Conservation (phyloP, 331 rosid species). For the Malus hybrid region DNA sequence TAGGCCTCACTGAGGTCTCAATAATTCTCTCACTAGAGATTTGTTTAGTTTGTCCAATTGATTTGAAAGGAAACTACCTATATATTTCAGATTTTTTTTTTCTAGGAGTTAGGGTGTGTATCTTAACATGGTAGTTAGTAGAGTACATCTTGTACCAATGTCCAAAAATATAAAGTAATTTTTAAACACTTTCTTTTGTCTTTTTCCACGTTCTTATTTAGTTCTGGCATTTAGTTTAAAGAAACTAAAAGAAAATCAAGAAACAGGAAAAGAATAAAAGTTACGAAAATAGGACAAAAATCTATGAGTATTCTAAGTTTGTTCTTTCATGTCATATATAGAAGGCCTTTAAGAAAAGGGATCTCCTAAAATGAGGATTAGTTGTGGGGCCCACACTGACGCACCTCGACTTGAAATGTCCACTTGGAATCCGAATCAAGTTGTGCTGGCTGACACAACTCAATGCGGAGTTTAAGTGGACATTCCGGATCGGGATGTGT, state of each 20-base stretch:
- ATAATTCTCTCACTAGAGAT: not conserved
- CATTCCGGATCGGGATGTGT: no score
- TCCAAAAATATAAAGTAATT: not conserved
- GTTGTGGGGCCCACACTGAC: no score
- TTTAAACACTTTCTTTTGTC: not conserved
- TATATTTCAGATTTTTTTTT: not conserved
- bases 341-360: accelerated
- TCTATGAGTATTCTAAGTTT: constrained; percentile 16
- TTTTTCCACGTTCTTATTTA: not conserved
- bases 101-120: not conserved
- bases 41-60: constrained; percentile 10
- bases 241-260: not conserved
- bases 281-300: not conserved
- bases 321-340: constrained; percentile 8
- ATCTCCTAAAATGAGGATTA: no score
- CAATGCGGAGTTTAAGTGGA: no score
- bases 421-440: no score
- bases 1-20: not conserved
- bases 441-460: no score
- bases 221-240: no score
- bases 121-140: not conserved
- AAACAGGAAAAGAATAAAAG: not conserved
- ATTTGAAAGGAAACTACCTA: not conserved
- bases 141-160: not conserved
- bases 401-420: no score